Percentiles rank a stretch among this genome's conserved stretches.
Conservation (phyloP, 2,329 filamentous ascomycete genomes). For the Paradendryphiella salina region DNA sequence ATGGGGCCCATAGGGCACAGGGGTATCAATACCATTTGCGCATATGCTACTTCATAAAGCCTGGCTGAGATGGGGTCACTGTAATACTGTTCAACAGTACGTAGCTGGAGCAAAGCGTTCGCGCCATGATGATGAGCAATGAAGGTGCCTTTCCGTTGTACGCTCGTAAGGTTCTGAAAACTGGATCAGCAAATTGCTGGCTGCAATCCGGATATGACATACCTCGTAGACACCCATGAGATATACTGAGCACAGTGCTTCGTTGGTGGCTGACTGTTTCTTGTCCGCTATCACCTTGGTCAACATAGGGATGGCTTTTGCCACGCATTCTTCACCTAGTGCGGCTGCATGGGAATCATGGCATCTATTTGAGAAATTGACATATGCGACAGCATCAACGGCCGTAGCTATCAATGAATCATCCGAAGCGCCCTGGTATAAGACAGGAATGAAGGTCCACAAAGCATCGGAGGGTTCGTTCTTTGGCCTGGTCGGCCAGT, state of each 20-base stretch:
- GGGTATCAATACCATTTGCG: constrained; percentile 28
- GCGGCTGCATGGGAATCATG: constrained; percentile 28
- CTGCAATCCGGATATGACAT: background rate
- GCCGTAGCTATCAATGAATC: constrained; percentile 31
- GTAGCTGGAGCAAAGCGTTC: constrained; percentile 33
- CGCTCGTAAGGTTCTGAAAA: constrained; percentile 29
- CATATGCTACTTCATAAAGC: constrained; percentile 35
- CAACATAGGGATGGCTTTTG: constrained; percentile 27
- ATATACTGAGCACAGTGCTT: constrained; percentile 33
- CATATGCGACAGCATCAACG: constrained; percentile 33
- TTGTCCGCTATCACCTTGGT: constrained; percentile 31
- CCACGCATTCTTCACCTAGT: constrained; percentile 30
- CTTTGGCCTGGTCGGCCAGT: constrained; percentile 19
- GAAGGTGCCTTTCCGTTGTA: constrained; percentile 26
- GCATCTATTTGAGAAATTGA: constrained; percentile 35
- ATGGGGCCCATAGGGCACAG: background rate
- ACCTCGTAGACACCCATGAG: constrained; percentile 40
- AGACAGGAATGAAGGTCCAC: constrained; percentile 33
- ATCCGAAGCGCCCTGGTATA: constrained; percentile 27
- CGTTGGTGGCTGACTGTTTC: constrained; percentile 25
- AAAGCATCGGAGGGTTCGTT: constrained; percentile 30
- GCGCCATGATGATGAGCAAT: constrained; percentile 36
- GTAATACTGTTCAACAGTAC: constrained; percentile 30
- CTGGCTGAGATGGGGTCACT: constrained; percentile 30
- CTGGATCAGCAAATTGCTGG: background rate